phyloP scores from a whole-genome alignment of 2,329 filamentous ascomycete genomes.

The Diaporthe citrichinensis region DNA sequence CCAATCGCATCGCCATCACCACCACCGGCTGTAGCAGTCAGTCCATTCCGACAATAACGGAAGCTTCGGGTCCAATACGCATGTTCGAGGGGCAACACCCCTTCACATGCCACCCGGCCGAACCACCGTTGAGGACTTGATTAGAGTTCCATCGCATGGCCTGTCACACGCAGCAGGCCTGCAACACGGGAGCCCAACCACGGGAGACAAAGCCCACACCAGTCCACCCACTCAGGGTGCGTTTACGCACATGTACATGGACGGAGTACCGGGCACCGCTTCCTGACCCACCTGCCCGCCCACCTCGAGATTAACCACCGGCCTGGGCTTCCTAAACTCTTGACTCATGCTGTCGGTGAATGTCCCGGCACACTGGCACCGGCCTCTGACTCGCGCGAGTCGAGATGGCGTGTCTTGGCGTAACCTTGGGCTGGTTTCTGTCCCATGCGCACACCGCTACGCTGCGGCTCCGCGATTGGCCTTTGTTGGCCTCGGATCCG shows the following conservation, averaged over 20 bases:
- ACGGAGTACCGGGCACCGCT: neutral
- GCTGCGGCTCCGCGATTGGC: slow-evolving; percentile 29
- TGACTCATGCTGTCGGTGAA: slow-evolving; percentile 21
- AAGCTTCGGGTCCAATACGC: slow-evolving; percentile 8
- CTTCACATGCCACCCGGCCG: slow-evolving; percentile 20
- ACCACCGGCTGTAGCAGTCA: neutral
- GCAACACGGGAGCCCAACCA: slow-evolving; percentile 1
- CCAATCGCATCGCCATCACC: slow-evolving; percentile 25
- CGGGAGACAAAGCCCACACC: slow-evolving; percentile 4
- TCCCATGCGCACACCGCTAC: slow-evolving; percentile 29
- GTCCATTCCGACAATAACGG: neutral
- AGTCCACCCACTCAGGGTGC: neutral
- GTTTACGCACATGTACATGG: neutral
- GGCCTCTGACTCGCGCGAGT: slow-evolving; percentile 21
- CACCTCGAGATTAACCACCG: slow-evolving; percentile 23
- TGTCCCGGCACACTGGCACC: slow-evolving; percentile 26
- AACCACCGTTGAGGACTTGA: slow-evolving; percentile 20
- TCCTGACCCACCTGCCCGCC: slow-evolving; percentile 16
- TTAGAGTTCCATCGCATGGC: slow-evolving; percentile 32
- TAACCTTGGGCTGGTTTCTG: slow-evolving; percentile 24
- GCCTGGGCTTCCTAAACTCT: slow-evolving; percentile 7
- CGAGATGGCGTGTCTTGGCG: slow-evolving; percentile 33
- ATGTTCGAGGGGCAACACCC: neutral
- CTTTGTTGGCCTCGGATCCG: slow-evolving; percentile 23
- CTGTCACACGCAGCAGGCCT: slow-evolving; percentile 27